phyloP scores from a whole-genome alignment of 1,139 yeast species.

The Blastobotrys arbuscula region DNA sequence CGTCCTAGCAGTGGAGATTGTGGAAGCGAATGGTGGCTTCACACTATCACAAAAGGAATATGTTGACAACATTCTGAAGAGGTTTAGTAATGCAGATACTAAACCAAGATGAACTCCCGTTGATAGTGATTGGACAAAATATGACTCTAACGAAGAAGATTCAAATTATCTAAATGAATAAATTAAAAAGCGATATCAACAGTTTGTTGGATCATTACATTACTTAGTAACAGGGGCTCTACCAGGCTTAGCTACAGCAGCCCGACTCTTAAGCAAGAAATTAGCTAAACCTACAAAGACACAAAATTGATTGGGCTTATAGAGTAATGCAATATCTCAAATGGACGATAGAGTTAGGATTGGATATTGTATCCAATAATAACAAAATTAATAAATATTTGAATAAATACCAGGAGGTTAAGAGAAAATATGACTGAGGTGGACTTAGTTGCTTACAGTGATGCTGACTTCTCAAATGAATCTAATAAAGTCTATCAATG shows the following conservation, averaged over 20 bases:
- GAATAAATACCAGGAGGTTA: neutral
- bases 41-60: neutral
- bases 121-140: neutral
- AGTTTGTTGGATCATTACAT: neutral
- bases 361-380: neutral
- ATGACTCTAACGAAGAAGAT: neutral
- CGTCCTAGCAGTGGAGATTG: neutral
- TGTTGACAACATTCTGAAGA: neutral
- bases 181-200: neutral
- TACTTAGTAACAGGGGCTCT: constrained; percentile 1
- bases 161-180: neutral
- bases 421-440: neutral
- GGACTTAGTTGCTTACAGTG: neutral
- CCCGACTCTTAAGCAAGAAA: neutral
- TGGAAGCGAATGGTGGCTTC: neutral
- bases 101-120: neutral
- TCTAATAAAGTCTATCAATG: neutral
- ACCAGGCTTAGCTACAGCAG: constrained; percentile 1
- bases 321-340: neutral
- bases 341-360: neutral
- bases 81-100: neutral
- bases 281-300: neutral
- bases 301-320: neutral
- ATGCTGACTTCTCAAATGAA: constrained; percentile 3
- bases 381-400: neutral